Evolutionary conservation across 139 green algal genomes (phyloP), one percentile per base, ranked within the genome.

Genomic region (Axilococcus clingmanii): DNA sequence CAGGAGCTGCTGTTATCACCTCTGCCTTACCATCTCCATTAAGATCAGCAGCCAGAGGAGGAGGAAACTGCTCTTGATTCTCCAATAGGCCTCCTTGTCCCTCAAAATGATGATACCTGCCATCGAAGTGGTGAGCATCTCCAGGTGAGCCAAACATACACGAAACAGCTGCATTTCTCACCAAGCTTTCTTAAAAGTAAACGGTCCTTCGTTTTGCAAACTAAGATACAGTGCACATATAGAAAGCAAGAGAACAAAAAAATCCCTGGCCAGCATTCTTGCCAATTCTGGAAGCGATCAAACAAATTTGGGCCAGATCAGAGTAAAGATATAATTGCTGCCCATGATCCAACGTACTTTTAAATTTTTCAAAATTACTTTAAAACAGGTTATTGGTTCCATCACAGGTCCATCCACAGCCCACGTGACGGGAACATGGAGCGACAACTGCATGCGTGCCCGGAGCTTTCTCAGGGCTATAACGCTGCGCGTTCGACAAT

Each of bases 11-110:
- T 1, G 85, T 20, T 0, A 98, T 48, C 0, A 97, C 53, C 55
- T 99, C 92, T 7, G 80, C 36, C 20, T 67, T 61, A 7, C 92
- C 92, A 61, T 99, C 92, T 0, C 92, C 92, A 63, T 99, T 99
- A 16, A 99, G 63, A 50, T 98, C 91, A 9, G 71, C 76, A 79
- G 89, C 60, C 22, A 45, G 11, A 23, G 49, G 49, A 16, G 48
- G 29, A 46, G 11, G n/a, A 33, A 20, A 15, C 14, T 20, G 22
- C 19, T 15, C 23, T n/a, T 15, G 5, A 32, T 17, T 19, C 17
- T 31, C 36, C 8, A 12, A 9, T 23, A 35, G 9, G 9, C 12
- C 11, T 9, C 5, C 17, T 1, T 40, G 31, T 11, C 61, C 41
- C 2, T 61, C 42, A 19, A 74, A 69, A 25, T 49, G 29, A n/a